Evolutionary conservation across 2,329 filamentous ascomycete genomes (phyloP).

Genomic region (Venturiaceae sp.): DNA sequence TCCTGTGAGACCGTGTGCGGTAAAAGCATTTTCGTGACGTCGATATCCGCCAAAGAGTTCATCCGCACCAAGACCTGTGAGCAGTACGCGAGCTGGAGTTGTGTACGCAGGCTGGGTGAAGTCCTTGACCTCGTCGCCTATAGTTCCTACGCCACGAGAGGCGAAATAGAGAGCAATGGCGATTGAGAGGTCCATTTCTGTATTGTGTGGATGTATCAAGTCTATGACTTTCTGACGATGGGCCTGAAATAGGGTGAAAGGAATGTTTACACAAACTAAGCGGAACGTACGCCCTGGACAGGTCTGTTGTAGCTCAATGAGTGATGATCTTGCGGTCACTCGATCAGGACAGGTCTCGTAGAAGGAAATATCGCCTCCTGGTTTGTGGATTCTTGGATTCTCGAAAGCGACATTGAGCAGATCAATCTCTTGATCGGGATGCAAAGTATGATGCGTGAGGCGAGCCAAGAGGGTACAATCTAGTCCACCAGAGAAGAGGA

Average conservation of each 20-base stretch:
- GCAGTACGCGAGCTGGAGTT: conserved; percentile 68
- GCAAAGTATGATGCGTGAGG: conserved; percentile 67
- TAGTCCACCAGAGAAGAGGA: conserved; percentile 89
- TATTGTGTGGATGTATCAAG: conserved; percentile 87
- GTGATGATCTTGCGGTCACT: conserved; percentile 71
- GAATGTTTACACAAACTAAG: conserved; percentile 79
- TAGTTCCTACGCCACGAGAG: conserved; percentile 57
- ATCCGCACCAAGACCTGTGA: conserved; percentile 90
- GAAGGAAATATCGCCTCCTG: conserved; percentile 22
- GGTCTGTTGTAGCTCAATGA: conserved; percentile 58
- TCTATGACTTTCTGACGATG: conserved; percentile 62
- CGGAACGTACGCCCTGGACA: conserved; percentile 69
- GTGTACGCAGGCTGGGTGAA: conserved; percentile 36
- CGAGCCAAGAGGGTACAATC: conserved; percentile 86
- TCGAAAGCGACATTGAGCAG: conserved; percentile 95
- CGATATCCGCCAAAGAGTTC: conserved; percentile 93
- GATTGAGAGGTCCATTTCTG: conserved; percentile 98
- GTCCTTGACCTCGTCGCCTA: conserved; percentile 15
- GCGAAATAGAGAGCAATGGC: conserved; percentile 92
- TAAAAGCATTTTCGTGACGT: conserved; percentile 70
- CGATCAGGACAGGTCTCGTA: conserved; percentile 89
- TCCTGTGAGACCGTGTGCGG: conserved; percentile 50
- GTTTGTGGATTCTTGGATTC: conserved; percentile 60
- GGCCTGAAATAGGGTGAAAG: conserved; percentile 61
- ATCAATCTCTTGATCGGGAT: conserved; percentile 61